Evolutionary conservation across 2,329 filamentous ascomycete species (phyloP).

Genomic region (Paraphaeosphaeria minitans): DNA sequence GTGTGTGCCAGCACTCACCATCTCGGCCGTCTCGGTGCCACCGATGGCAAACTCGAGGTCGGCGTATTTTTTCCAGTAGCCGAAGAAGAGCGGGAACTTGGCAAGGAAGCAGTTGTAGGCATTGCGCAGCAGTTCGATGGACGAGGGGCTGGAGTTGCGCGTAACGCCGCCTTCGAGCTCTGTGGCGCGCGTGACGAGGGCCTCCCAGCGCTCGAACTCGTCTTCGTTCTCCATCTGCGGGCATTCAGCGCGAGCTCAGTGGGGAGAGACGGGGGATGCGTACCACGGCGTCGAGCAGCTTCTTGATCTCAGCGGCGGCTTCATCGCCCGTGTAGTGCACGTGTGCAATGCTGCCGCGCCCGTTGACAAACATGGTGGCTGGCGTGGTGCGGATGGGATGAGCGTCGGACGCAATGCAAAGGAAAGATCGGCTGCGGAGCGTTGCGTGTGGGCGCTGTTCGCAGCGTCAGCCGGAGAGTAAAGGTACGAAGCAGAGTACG

Average conservation of each 20-base stretch:
- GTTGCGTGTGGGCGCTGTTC: too few species aligned
- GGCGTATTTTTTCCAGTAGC: constrained; percentile 99
- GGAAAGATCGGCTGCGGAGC: neutral
- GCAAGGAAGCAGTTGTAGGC: constrained; percentile 91
- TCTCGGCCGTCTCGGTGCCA: constrained; percentile 94
- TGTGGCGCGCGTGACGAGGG: constrained; percentile 82
- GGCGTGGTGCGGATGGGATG: neutral
- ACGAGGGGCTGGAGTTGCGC: constrained; percentile 93
- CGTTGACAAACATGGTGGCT: constrained; percentile 35
- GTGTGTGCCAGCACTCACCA: constrained; percentile 61
- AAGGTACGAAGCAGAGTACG: too few species aligned
- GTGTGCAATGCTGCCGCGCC: constrained; percentile 38
- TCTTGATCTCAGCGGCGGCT: constrained; percentile 67
- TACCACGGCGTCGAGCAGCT: constrained; percentile 79
- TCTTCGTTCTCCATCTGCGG: constrained; percentile 72
- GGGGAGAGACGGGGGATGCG: constrained; percentile 41
- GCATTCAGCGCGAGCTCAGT: constrained; percentile 18
- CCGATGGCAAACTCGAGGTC: constrained; percentile 97
- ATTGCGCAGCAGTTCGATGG: constrained; percentile 83
- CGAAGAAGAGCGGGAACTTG: constrained; percentile 94
- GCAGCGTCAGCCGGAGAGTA: too few species aligned
- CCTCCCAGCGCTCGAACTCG: constrained; percentile 95
- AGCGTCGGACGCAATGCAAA: neutral
- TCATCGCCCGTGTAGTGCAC: constrained; percentile 43
- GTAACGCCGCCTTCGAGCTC: constrained; percentile 90